A percentile compares a stretch with the other conserved stretches of the same genome.
phyloP scores from a whole-genome alignment of 2,329 filamentous ascomycete species.

The Ophiostoma angusticollis region DNA sequence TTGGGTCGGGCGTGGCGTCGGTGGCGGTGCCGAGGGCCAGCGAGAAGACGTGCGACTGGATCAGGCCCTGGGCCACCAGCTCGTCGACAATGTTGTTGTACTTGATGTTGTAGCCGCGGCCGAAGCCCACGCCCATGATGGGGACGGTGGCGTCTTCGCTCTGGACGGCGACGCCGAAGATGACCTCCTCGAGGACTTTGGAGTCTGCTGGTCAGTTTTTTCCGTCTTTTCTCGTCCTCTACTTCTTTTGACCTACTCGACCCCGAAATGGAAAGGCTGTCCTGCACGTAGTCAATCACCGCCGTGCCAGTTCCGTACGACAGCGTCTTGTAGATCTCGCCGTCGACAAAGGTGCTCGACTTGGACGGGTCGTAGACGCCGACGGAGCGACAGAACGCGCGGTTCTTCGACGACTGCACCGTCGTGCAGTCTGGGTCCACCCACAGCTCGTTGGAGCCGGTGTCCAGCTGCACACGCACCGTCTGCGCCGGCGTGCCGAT shows the following conservation, averaged over 20 bases:
- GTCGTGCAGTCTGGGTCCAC: slow-evolving; percentile 44
- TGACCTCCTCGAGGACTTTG: slow-evolving; percentile 32
- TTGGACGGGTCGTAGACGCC: slow-evolving; percentile 26
- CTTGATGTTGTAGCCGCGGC: slow-evolving; percentile 22
- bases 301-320: slow-evolving; percentile 34
- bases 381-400: slow-evolving; percentile 26
- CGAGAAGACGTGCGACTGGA: slow-evolving; percentile 23
- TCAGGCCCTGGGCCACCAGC: slow-evolving; percentile 33
- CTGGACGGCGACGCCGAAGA: slow-evolving; percentile 45
- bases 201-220: slow-evolving; percentile 10
- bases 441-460: slow-evolving; percentile 43
- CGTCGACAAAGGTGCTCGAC: slow-evolving; percentile 23
- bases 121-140: slow-evolving; percentile 61
- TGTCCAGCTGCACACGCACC: slow-evolving; percentile 38
- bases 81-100: slow-evolving; percentile 36
- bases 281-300: slow-evolving; percentile 28
- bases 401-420: slow-evolving; percentile 22
- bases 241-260: slow-evolving; percentile 10
- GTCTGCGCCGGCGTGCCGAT: slow-evolving; percentile 37
- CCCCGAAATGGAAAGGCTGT: slow-evolving; percentile 23
- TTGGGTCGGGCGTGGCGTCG: slow-evolving; percentile 10
- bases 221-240: no score
- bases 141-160: slow-evolving; percentile 31
- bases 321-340: slow-evolving; percentile 21
- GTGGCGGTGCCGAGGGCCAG: slow-evolving; percentile 20